Base-by-base conservation (phyloP, 306 rosid species). In the Sophora flavescens region DNA sequence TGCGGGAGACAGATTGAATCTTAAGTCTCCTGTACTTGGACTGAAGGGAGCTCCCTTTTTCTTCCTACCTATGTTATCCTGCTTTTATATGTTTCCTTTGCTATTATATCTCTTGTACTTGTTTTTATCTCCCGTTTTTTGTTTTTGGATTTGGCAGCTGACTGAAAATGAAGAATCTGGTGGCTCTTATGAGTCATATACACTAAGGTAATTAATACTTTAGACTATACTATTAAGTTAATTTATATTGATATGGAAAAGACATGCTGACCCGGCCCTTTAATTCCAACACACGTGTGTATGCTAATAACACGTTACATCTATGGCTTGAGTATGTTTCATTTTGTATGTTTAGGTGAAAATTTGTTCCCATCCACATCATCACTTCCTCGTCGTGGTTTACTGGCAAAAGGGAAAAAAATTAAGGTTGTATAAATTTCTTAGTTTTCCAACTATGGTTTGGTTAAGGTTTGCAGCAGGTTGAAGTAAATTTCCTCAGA, bases 21-120 rank as follows among this genome's bases (percentile, higher is more conserved):
- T 87, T 91, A 83, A 45, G 86, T 83, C 81, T 90, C 81, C 90
- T 84, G 85, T 87, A 53, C 81, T 93, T 93, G 98, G 98, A 93
- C 98, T 93, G 98, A 93, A 93, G 98, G 98, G 98, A 93, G 98
- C 98, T 93, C 98, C 98, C 98, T 88, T 69, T 47, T 70, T 48
- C n/a, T 66, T 45, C 1, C 13, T 30, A 8, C 1, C 13, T 30
- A 8, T 22, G 9, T 14, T 3, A 39, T 16, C 35, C 33, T 35
- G 6, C 8, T 51, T 16, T 52, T 14, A 0, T 18, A 0, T 16
- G 7, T 35, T 6, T 4, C 2, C 1, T 3, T 12, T 41, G 17
- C 12, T 44, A 9, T 18, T 11, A 14, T 28, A 14, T 28, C 30
- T 48, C 2, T n/a, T 1, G 3, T 6, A 1, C 13, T 48, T 2